phyloP scores from a whole-genome alignment of 176 grass and related monocot species.

The Lolium multiflorum region DNA sequence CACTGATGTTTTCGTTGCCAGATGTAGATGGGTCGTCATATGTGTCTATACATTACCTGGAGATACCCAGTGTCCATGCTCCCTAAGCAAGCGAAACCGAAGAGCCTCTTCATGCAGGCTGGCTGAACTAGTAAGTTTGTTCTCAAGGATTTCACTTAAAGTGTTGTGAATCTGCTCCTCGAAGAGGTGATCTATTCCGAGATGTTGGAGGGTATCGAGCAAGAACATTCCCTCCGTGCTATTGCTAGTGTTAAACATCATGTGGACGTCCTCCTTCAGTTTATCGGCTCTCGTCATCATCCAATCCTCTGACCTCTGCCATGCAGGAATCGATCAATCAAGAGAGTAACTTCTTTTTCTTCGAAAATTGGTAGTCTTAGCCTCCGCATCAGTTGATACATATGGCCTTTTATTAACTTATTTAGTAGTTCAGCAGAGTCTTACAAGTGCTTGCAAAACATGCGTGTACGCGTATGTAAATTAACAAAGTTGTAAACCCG shows the following conservation, averaged over 20 bases:
- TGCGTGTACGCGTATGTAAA: no score
- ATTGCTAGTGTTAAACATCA: neutral
- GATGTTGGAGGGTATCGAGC: neutral
- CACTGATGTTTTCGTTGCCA: no score
- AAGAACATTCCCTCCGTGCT: neutral
- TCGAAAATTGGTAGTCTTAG: no score
- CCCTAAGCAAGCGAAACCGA: slow-evolving; percentile 38
- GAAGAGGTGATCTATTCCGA: neutral
- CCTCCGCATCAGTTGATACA: no score
- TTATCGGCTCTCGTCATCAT: neutral
- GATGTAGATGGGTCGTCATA: no score
- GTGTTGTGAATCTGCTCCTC: neutral
- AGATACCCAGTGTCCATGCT: slow-evolving; percentile 30
- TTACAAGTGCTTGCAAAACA: no score
- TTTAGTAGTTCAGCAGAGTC: no score
- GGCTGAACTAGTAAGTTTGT: neutral
- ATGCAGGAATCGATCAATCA: no score
- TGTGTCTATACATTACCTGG: slow-evolving; percentile 8
- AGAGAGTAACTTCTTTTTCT: no score
- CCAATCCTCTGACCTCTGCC: neutral
- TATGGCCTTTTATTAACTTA: no score
- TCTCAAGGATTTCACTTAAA: neutral
- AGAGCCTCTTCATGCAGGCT: slow-evolving; percentile 31
- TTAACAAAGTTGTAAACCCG: no score
- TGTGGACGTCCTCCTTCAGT: neutral